Evolutionary conservation across 2,329 filamentous ascomycete genomes (phyloP), one percentile per base, ranked within the genome.

Genomic region (Neofusicoccum laricinum): DNA sequence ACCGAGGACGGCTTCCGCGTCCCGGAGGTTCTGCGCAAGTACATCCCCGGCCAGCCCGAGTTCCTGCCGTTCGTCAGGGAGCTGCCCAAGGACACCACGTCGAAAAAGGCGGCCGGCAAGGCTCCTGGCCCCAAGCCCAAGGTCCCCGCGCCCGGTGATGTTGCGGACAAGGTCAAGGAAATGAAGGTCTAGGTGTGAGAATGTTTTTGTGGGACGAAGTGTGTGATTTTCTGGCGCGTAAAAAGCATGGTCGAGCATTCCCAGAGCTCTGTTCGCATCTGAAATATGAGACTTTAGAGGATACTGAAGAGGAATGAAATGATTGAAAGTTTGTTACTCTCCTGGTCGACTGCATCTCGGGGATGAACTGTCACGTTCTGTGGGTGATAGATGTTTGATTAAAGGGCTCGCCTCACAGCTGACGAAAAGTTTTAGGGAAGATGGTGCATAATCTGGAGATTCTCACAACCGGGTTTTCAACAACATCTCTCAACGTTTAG

Each of bases 51-150:
- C 38, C 84, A 92, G 45, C 93, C 92, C 1, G 92, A 94, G 57
- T 97, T 97, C 78, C 84, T 99, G 67, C 91, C 92, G 1, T 99
- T 90, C 75, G 87, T 88, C 62, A 95, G 93, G 80, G 94, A 97
- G 34, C 61, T 68, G 57, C 67, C 67, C 43, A 66, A 66, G 65
- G 67, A 66, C 49, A 58, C 65, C 43, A 66, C 66, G 14, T 67
- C 61, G 34, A 41, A 53, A 11, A 68, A 68, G 61, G 69, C 76
- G 69, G 73, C 75, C 66, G 68, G 71, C 69, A 43, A 70, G 70
- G 51, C 75, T 72, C 15, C 72, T 11, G 53, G 36, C 19, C 36
- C 65, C 15, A 64, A 63, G 45, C 66, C 62, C n/a, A 66, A 65
- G 58, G 62, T 55, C 15, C 49, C 64, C 11, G 51, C 59, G 15